A percentile compares a stretch with the other conserved stretches of the same genome.
Conservation (phyloP, 1,139 yeast genomes). For the Pichia kudriavzevii region DNA sequence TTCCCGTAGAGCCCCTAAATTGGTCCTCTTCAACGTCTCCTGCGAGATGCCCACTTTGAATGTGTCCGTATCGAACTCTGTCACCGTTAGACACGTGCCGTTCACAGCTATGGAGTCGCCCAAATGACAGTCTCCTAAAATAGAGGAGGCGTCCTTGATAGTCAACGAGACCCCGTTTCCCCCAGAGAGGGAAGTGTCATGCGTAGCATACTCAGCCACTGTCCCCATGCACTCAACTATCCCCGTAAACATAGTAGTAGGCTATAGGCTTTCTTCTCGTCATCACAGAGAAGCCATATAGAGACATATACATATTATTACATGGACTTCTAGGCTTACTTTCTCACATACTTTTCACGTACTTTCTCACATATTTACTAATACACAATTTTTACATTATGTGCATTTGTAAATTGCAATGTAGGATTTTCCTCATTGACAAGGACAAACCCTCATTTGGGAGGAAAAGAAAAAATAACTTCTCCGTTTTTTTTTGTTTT, state of each 20-base stretch:
- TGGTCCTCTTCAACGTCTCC: constrained; percentile 80
- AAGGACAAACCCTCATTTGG: no score
- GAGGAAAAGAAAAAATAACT: no score
- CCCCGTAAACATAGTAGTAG: constrained; percentile 88
- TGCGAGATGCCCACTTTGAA: constrained; percentile 93
- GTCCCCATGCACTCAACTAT: constrained; percentile 80
- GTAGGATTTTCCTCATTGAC: no score
- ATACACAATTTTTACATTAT: no score
- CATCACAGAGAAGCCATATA: no score
- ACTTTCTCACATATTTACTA: no score
- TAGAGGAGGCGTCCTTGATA: constrained; percentile 52
- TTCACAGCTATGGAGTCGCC: constrained; percentile 92
- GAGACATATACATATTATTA: no score
- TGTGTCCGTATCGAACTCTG: constrained; percentile 50
- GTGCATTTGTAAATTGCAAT: no score
- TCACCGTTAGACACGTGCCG: constrained; percentile 93
- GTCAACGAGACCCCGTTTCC: constrained; percentile 75
- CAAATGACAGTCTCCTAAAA: constrained; percentile 72
- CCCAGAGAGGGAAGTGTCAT: constrained; percentile 54
- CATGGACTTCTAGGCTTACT: no score
- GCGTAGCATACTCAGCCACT: constrained; percentile 39
- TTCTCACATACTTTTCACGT: no score
- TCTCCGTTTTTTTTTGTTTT: no score
- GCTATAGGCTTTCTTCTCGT: no score
- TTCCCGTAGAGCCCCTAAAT: constrained; percentile 50